These are phyloP conservation scores for Trichoderma virens DNA, from an alignment of 495 filamentous ascomycete genomes.

Conservation along the genomic window DNA sequence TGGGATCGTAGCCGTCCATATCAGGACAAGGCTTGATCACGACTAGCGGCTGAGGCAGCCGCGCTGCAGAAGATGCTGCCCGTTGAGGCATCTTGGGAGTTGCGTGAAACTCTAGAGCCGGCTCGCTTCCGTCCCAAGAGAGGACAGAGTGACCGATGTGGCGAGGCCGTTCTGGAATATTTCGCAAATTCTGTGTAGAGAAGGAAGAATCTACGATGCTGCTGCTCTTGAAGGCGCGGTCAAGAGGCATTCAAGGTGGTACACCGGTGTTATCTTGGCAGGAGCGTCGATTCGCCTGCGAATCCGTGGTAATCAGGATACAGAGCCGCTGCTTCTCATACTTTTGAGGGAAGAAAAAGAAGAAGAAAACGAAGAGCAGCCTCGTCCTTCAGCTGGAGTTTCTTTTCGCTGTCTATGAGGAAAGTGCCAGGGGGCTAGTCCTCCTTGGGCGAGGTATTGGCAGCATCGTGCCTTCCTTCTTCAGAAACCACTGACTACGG, in stretches of 20 bases:
- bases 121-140: neutral
- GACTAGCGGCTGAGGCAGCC: neutral
- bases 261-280: neutral
- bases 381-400: neutral
- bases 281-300: neutral
- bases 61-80: neutral
- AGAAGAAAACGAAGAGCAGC: neutral
- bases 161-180: neutral
- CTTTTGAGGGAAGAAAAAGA: neutral
- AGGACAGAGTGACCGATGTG: neutral
- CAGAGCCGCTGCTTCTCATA: neutral
- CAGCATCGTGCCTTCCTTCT: constrained; percentile 3
- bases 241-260: neutral
- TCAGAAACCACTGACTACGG: neutral
- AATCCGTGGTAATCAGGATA: neutral
- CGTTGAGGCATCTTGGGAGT: neutral
- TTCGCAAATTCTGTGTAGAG: neutral
- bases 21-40: neutral
- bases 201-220: neutral
- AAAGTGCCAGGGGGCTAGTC: neutral
- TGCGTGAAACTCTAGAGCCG: neutral
- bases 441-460: neutral
- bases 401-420: neutral
- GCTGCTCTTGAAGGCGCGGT: neutral
- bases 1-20: neutral